These are phyloP conservation scores for Exophiala sideris DNA, from an alignment of 2,329 filamentous ascomycete genomes.

Conservation along the genomic window DNA sequence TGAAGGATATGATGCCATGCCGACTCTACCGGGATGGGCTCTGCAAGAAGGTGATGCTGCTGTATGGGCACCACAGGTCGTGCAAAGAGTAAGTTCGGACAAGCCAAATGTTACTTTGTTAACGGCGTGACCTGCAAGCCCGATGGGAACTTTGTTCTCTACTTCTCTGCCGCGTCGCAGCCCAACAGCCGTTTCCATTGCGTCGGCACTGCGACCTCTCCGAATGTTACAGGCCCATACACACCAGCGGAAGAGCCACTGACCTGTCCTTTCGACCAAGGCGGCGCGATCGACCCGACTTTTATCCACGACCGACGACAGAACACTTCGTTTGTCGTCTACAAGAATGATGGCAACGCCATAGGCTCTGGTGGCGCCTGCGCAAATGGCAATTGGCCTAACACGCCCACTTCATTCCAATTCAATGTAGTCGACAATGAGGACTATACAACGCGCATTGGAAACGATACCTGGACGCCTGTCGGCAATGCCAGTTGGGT, in stretches of 20 bases:
- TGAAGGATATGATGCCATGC: slow-evolving; percentile 52
- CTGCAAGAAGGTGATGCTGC: slow-evolving; percentile 33
- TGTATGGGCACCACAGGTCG: slow-evolving; percentile 59
- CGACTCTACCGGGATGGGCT: slow-evolving; percentile 50
- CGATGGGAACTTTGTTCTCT: slow-evolving; percentile 52
- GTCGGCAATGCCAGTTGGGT: slow-evolving; percentile 5
- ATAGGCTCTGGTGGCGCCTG: slow-evolving; percentile 39
- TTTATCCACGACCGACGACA: slow-evolving; percentile 50
- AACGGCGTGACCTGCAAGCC: slow-evolving; percentile 2
- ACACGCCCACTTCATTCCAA: slow-evolving; percentile 27
- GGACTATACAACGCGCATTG: slow-evolving; percentile 6
- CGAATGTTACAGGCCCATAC: slow-evolving; percentile 49
- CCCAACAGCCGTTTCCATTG: slow-evolving; percentile 47
- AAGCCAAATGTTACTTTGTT: not conserved
- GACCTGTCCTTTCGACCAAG: slow-evolving; percentile 48
- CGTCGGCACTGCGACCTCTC: slow-evolving; percentile 52
- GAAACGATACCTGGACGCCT: slow-evolving; percentile 1
- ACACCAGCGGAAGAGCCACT: slow-evolving; percentile 40
- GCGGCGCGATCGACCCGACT: slow-evolving; percentile 59
- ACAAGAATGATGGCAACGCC: slow-evolving; percentile 61
- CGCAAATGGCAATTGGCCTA: slow-evolving; percentile 31
- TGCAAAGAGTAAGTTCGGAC: slow-evolving; percentile 34
- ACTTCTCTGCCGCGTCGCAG: slow-evolving; percentile 46
- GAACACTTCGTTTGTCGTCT: slow-evolving; percentile 40
- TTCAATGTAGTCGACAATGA: slow-evolving; percentile 4